A percentile compares a stretch with the other conserved stretches of the same genome.
phyloP scores from a whole-genome alignment of 2,329 filamentous ascomycete genomes.

The Chrysosphaeria jannelii region DNA sequence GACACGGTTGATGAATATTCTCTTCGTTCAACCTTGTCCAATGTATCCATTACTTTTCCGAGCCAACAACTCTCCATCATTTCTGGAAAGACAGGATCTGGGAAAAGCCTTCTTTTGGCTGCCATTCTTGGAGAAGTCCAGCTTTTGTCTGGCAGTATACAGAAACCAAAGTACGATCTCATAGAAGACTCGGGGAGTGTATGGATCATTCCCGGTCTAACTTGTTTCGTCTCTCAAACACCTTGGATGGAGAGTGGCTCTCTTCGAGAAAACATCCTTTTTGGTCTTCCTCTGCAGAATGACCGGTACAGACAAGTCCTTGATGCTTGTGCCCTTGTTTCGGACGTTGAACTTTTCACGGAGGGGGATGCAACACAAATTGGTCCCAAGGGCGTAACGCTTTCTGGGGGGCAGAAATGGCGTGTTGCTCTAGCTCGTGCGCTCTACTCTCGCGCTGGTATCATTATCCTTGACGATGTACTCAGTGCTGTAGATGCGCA shows the following conservation, averaged over 20 bases:
- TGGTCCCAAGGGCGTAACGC: conserved; percentile 13
- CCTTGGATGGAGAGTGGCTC: conserved; percentile 17
- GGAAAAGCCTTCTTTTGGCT: conserved; percentile 12
- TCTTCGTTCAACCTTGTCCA: too few species aligned
- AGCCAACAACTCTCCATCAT: too few species aligned
- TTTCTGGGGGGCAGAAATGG: conserved; percentile 16
- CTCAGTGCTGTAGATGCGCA: conserved; percentile 18
- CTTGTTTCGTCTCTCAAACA: conserved; percentile 15
- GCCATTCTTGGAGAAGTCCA: conserved; percentile 12
- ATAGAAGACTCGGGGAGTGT: conserved; percentile 6
- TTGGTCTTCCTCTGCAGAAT: conserved; percentile 12
- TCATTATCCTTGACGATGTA: conserved; percentile 17
- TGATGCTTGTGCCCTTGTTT: conserved; percentile 13
- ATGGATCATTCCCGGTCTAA: conserved; percentile 11
- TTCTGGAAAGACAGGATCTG: conserved; percentile 11
- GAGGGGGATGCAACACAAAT: conserved; percentile 15
- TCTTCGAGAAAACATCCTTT: conserved; percentile 15
- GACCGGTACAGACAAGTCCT: conserved; percentile 15
- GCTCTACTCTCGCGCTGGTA: conserved; percentile 14
- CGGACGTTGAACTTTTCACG: conserved; percentile 13
- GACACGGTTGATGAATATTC: conserved; percentile 2
- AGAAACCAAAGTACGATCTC: conserved; percentile 6
- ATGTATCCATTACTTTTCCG: too few species aligned
- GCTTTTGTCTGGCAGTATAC: conserved; percentile 8
- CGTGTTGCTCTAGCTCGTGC: conserved; percentile 15